Evolutionary conservation across 164 flowering plant genomes (phyloP).

Genomic region (Dillenia turbinata): DNA sequence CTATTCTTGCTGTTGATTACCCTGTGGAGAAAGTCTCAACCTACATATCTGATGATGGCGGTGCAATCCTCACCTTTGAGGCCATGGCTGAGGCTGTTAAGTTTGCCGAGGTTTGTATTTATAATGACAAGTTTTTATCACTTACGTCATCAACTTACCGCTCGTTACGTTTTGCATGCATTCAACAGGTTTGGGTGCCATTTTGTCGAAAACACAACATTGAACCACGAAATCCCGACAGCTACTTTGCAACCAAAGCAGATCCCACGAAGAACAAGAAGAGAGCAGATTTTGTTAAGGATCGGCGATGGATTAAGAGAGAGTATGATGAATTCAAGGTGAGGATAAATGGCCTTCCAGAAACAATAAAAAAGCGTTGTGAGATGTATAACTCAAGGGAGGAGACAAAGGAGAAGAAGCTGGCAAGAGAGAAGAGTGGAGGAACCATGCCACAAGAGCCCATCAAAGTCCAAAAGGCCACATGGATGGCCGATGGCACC

Average conservation of each 20-base stretch:
- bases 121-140: no score
- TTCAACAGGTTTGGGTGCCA: conserved; percentile 49
- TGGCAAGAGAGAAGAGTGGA: conserved; percentile 34
- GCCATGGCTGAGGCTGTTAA: conserved; percentile 65
- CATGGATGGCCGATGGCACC: conserved; percentile 94
- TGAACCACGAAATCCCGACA: conserved; percentile 75
- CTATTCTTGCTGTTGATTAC: conserved; percentile 54
- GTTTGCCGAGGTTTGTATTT: conserved; percentile 33
- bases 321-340: conserved; percentile 90
- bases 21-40: conserved; percentile 62
- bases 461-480: conserved; percentile 40
- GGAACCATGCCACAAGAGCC: conserved; percentile 31
- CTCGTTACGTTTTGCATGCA: no score
- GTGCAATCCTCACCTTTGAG: conserved; percentile 57
- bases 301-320: conserved; percentile 69
- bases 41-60: conserved; percentile 76
- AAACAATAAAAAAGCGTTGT: conserved; percentile 40
- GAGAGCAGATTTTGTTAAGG: conserved; percentile 65
- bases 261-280: conserved; percentile 79
- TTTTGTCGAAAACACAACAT: conserved; percentile 75
- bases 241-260: conserved; percentile 47
- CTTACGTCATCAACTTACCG: no score
- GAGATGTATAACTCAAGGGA: conserved; percentile 46
- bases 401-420: conserved; percentile 41
- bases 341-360: conserved; percentile 73